These are phyloP conservation scores for Mycosarcoma maydis DNA, from an alignment of 1,284 basidiomycete genomes.

Conservation along the genomic window DNA sequence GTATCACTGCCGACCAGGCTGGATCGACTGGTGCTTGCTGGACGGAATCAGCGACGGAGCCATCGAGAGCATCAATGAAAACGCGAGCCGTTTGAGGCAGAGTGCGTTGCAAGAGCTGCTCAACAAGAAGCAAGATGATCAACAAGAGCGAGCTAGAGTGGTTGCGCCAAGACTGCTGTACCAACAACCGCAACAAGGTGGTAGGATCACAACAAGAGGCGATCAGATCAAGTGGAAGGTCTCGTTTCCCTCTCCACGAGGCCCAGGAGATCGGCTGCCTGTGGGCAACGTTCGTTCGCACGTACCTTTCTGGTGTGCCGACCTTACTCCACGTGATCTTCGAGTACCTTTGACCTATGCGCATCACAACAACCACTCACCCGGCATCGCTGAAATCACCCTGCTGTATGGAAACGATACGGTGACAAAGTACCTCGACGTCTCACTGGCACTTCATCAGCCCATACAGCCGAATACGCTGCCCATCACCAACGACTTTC, in stretches of 20 bases:
- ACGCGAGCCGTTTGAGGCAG: constrained; percentile 22
- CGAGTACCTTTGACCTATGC: constrained; percentile 30
- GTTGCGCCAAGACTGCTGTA: constrained; percentile 30
- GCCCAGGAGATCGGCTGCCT: background rate
- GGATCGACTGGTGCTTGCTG: constrained; percentile 54
- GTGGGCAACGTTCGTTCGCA: constrained; percentile 22
- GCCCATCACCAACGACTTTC: constrained; percentile 22
- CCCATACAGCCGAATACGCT: constrained; percentile 26
- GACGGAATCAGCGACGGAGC: constrained; percentile 36
- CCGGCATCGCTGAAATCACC: constrained; percentile 45
- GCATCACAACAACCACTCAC: constrained; percentile 39
- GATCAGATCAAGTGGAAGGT: constrained; percentile 49
- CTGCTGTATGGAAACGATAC: constrained; percentile 38
- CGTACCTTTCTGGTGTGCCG: constrained; percentile 54
- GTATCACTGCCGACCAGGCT: constrained; percentile 40
- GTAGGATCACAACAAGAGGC: constrained; percentile 35
- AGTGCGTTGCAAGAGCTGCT: constrained; percentile 9
- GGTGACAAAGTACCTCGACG: constrained; percentile 24
- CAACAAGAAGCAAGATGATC: background rate
- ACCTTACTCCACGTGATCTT: constrained; percentile 37
- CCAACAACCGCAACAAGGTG: constrained; percentile 23
- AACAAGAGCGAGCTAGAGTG: constrained; percentile 3
- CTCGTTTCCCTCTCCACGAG: constrained; percentile 39
- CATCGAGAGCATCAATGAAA: constrained; percentile 39
- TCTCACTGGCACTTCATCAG: constrained; percentile 28